Percentiles rank a stretch among this genome's conserved stretches.
Evolutionary conservation across 176 grass and related monocot species (phyloP).

Genomic region (Saccharum officinarum): DNA sequence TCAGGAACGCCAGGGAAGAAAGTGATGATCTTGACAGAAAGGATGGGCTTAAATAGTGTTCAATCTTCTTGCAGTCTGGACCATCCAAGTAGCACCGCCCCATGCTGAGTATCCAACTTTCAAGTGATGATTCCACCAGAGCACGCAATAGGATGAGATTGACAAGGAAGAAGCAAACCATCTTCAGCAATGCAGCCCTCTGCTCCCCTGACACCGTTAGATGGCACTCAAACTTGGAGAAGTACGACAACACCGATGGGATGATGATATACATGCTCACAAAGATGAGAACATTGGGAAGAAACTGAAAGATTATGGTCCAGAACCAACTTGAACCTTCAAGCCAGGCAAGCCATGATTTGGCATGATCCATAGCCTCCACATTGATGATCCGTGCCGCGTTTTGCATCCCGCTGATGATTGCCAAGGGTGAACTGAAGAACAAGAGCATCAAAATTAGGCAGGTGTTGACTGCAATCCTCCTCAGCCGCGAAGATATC

Average conservation of each 20-base stretch:
- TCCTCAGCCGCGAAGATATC: constrained; percentile 65
- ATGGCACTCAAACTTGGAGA: constrained; percentile 99
- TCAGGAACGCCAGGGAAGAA: constrained; percentile 93
- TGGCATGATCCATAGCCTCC: constrained; percentile 95
- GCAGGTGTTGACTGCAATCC: constrained; percentile 87
- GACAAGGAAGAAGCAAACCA: constrained; percentile 99
- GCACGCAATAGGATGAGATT: constrained; percentile 95
- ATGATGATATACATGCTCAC: constrained; percentile 99
- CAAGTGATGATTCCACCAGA: constrained; percentile 88
- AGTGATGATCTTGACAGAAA: constrained; percentile 94
- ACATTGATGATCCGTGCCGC: constrained; percentile 89
- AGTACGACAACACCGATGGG: constrained; percentile 82
- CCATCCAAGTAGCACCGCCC: constrained; percentile 89
- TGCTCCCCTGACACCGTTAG: constrained; percentile 93
- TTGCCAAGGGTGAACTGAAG: constrained; percentile 88
- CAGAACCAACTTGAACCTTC: constrained; percentile 94
- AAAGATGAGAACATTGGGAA: constrained; percentile 93
- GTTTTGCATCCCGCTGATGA: constrained; percentile 89
- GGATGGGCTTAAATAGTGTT: constrained; percentile 93
- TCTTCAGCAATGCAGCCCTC: constrained; percentile 92
- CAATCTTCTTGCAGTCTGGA: constrained; percentile 86
- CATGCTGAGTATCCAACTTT: constrained; percentile 87
- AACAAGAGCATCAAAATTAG: constrained; percentile 92
- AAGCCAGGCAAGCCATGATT: constrained; percentile 91
- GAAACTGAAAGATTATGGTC: constrained; percentile 86